A percentile compares a stretch with the other conserved stretches of the same genome.
Conservation (phyloP, 305 asterid genomes). For the Plantago lanceolata region DNA sequence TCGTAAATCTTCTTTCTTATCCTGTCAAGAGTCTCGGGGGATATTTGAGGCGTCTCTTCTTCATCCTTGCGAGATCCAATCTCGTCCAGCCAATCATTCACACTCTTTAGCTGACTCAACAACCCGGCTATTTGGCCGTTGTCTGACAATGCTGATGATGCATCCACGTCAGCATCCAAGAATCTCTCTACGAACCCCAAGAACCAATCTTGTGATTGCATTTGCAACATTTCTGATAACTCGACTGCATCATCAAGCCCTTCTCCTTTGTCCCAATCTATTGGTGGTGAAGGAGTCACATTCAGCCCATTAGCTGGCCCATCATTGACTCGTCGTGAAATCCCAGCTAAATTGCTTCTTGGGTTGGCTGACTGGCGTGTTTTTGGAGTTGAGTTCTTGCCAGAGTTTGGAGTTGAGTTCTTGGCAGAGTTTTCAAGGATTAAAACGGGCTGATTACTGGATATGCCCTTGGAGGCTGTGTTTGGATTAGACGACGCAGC, state of each 20-base stretch:
- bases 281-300: slow-evolving; percentile 41
- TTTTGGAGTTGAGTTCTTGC: too few relatives aligned
- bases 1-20: slow-evolving; percentile 93
- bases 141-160: slow-evolving; percentile 63
- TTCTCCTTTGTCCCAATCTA: slow-evolving; percentile 88
- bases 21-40: slow-evolving; percentile 66
- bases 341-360: slow-evolving; percentile 40
- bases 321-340: slow-evolving; percentile 47
- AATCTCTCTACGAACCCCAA: slow-evolving; percentile 84
- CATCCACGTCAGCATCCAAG: slow-evolving; percentile 77
- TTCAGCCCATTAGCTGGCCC: slow-evolving; percentile 40
- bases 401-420: slow-evolving; percentile 36
- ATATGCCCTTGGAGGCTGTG: slow-evolving; percentile 35
- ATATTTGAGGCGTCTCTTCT: slow-evolving; percentile 55
- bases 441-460: slow-evolving; percentile 46
- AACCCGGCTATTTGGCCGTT: slow-evolving; percentile 92
- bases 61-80: slow-evolving; percentile 65
- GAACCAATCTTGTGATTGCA: slow-evolving; percentile 92
- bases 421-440: slow-evolving; percentile 65
- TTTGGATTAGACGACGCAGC: slow-evolving; percentile 31
- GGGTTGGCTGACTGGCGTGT: slow-evolving; percentile 45
- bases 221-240: slow-evolving; percentile 60
- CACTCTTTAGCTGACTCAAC: slow-evolving; percentile 89
- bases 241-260: slow-evolving; percentile 76
- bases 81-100: slow-evolving; percentile 90